Conservation (phyloP, 768 basidiomycete genomes). For the Russula earlei region DNA sequence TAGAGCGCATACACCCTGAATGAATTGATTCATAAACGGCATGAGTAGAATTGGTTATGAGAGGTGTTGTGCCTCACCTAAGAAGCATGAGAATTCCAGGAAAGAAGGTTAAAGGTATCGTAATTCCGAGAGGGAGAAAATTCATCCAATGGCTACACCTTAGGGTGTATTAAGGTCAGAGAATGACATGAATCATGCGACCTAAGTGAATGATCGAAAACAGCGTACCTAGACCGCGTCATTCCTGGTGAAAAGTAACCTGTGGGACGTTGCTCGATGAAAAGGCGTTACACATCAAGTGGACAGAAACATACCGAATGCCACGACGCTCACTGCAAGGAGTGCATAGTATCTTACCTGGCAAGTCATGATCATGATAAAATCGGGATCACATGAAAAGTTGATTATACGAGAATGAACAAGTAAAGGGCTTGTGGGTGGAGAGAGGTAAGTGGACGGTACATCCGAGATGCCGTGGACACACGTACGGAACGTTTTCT, state of each 20-base stretch:
- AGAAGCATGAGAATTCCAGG: slow-evolving; percentile 19
- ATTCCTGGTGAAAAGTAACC: slow-evolving; percentile 17
- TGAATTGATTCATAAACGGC: background rate
- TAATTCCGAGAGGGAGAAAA: slow-evolving; percentile 19
- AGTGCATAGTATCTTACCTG: slow-evolving; percentile 18
- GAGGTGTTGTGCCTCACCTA: background rate
- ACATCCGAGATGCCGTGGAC: background rate
- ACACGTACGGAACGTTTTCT: slow-evolving; percentile 17
- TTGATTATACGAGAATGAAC: slow-evolving; percentile 10
- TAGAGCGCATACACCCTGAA: slow-evolving; percentile 18
- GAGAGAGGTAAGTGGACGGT: background rate
- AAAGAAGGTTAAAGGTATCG: slow-evolving; percentile 13
- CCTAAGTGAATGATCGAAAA: background rate
- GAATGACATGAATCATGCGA: background rate
- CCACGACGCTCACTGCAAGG: slow-evolving; percentile 11
- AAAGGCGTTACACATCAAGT: background rate
- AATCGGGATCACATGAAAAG: background rate
- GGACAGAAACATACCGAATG: slow-evolving; percentile 8
- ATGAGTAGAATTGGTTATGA: background rate
- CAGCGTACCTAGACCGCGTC: slow-evolving; percentile 18
- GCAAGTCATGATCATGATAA: background rate
- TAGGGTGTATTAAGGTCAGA: background rate
- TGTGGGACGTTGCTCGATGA: background rate
- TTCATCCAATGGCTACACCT: slow-evolving; percentile 17
- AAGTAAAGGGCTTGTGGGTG: slow-evolving; percentile 12